Evolutionary conservation across 441 rosid genomes (phyloP), one percentile per base, ranked within the genome.

Genomic region (Pelargonium australe): DNA sequence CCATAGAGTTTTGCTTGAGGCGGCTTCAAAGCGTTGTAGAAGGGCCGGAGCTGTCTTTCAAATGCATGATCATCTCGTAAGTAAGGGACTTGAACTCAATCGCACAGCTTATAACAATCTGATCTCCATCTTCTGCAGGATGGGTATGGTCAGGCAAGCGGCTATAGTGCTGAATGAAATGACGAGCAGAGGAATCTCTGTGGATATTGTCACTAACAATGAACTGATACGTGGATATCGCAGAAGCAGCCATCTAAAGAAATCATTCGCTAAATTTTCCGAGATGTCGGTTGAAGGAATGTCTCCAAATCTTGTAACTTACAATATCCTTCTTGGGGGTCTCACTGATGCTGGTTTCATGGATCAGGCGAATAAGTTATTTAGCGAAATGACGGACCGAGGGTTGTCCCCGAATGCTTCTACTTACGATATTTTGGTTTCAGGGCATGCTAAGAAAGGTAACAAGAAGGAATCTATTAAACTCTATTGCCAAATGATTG

Each of bases 131-230:
- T 85, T 89, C 44, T 88, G 98, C 84, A 83, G 89, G 81, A 77
- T 83, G 57, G 87, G 96, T 66, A 95, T 95, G 97, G 89, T 98
- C 47, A 76, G 34, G 74, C 85, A 82, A 80, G 97, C 99, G 64
- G 75, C 73, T 43, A 76, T 73, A 63, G 89, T 89, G 12, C 73
- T 90, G 74, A 68, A 75, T 63, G 77, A 78, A 57, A 89, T 95
- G 97, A 81, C 68, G 65, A 64, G 31, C 66, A 85, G 79, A 75
- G 95, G 95, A 34, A 74, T 82, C 76, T 45, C 66, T 51, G 77
- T 88, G 16, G 83, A 90, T 69, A 79, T 81, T 1, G 64, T 83
- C 57, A 88, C 96, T 37, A 92, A 82, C 74, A 95, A 95, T 77
- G 84, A 91, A n/a, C 84, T 95, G 69, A 85, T 95, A 55, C 83